These are phyloP conservation scores for Thermoascus crustaceus DNA, from an alignment of 2,329 filamentous ascomycete species.

Conservation along the genomic window DNA sequence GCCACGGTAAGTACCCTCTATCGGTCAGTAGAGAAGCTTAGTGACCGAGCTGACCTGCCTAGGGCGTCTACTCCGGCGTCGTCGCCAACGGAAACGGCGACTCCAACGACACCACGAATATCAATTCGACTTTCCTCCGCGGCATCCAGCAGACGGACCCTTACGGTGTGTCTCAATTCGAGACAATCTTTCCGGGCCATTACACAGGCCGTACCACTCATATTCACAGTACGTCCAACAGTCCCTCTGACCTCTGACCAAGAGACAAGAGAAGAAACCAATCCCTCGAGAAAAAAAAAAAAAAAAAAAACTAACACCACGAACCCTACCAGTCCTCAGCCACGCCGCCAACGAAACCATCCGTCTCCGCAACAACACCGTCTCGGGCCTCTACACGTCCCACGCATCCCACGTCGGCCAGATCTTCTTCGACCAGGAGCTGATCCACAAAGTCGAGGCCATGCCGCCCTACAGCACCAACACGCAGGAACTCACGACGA, in stretches of 20 bases:
- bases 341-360: slow-evolving; percentile 24
- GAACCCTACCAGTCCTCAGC: slow-evolving; percentile 17
- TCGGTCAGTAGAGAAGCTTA: neutral
- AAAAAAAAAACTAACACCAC: no score
- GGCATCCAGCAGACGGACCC: slow-evolving; percentile 37
- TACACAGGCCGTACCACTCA: slow-evolving; percentile 34
- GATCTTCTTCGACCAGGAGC: slow-evolving; percentile 55
- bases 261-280: no score
- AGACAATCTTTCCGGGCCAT: slow-evolving; percentile 40
- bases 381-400: slow-evolving; percentile 34
- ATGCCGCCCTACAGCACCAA: slow-evolving; percentile 42
- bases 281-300: no score
- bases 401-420: slow-evolving; percentile 55
- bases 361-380: slow-evolving; percentile 43
- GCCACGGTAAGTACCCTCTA: slow-evolving; percentile 19
- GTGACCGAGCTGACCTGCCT: neutral
- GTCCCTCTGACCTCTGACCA: no score
- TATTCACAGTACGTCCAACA: slow-evolving; percentile 24
- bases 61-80: slow-evolving; percentile 35
- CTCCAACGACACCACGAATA: slow-evolving; percentile 27
- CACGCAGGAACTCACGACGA: slow-evolving; percentile 40
- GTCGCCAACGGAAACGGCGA: slow-evolving; percentile 30
- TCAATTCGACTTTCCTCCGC: slow-evolving; percentile 38
- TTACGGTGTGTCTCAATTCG: slow-evolving; percentile 37
- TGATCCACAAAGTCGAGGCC: slow-evolving; percentile 45